Base-by-base conservation (phyloP, 2,329 filamentous ascomycete species). In the Fonsecaea multimorphosa region DNA sequence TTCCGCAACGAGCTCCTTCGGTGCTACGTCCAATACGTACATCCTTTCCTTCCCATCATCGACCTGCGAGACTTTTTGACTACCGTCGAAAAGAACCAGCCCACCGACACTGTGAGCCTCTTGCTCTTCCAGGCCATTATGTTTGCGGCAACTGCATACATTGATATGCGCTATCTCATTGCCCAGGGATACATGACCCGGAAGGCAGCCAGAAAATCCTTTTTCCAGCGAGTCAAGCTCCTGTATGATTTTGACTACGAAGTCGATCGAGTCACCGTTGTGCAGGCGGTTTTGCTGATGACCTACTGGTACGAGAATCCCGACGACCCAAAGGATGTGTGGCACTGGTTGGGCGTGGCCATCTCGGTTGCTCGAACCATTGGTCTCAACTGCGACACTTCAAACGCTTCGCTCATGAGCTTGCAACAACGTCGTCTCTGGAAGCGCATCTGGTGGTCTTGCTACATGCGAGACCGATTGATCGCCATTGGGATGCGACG, bases 391-490 rank as follows among this genome's bases (percentile, higher is more conserved):
- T 90, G 93, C 68, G 91, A 97, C 73, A 92, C 93, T 1, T 86
- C 86, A 32, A 90, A 89, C 64, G 92, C 91, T 8, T 89, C 86
- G 72, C 59, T 70, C 51, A 92, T 97, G 86, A 85, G 90, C 44
- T 78, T 81, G 2, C 84, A 86, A 60, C 90, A 91, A 73, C 91
- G 93, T 75, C 91, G 88, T 73, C 81, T 97, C 58, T 96, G 93
- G 91, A 97, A 96, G 80, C 86, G 93, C 60, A 95, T 97, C 72
- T 98, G 94, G 94, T 98, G 94, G 94, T 96, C 91, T 34, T 96
- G 92, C 69, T 97, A 96, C 75, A 97, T 97, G 87, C 89, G 93
- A 61, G 94, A 98, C 78, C 90, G 93, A 56, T 84, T 97, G 49
- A 93, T 97, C 69, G 94, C 94, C 1, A 82, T 98, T 12, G 94